Evolutionary conservation across 2,329 filamentous ascomycete genomes (phyloP), one percentile per base, ranked within the genome.

Genomic region (Ilyonectria robusta): DNA sequence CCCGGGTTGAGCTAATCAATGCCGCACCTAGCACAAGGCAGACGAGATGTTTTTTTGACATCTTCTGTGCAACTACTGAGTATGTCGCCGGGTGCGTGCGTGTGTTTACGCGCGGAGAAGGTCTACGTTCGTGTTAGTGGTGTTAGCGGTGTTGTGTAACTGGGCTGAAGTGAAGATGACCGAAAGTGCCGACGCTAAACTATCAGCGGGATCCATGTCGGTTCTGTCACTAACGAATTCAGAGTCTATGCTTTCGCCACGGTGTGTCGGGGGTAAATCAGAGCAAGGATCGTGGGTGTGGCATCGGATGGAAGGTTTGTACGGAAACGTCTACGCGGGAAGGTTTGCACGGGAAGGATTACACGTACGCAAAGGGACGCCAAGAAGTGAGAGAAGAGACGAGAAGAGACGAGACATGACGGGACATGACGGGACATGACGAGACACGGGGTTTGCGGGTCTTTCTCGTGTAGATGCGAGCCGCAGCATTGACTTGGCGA

Each of bases 91-190:
- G 48, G 31, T 54, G 33, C 26, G 40, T 47, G 26, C 44, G 37
- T 29, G 17, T 47, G 40, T 47, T 26, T 26, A 26, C 26, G 59
- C 44, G 50, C 44, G 40, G 26, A 35, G 35, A 31, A 55, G 59
- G 44, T 54, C 48, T 60, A 48, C 33, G 59, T 40, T 26, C 51
- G 59, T 50, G 50, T 53, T 62, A 56, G 59, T 62, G 59, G 48
- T 42, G 37, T n/a, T 42, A 42, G 37, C n/a, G 40, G 4, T 59
- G 33, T 40, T 55, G 50, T 48, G 59, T 55, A 55, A 48, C 50
- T 15, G 13, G n/a, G 40, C 19, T 47, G 31, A n/a, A 48, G 26
- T 55, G 11, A 44, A 55, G 51, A 42, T 48, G 37, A 21, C 47
- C 19, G n/a, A n/a, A 42, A 26, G 19, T 48, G 15, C 31, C 21